Conservation (phyloP, 176 grass and related monocot species). For the Pontederia paniculata region DNA sequence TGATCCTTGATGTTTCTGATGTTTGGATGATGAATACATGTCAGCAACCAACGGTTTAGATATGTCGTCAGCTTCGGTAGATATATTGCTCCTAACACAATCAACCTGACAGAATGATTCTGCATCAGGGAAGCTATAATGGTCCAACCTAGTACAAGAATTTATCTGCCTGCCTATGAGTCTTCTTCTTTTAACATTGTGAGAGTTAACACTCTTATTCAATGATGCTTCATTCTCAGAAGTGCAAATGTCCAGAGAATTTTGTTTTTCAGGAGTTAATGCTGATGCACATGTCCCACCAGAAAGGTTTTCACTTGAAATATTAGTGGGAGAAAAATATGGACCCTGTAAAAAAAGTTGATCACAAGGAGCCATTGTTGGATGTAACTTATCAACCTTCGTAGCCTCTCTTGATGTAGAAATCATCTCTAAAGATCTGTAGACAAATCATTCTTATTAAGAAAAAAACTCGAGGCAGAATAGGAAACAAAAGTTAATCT, state of each 20-base stretch:
- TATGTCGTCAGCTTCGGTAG: conserved; percentile 20
- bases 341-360: conserved; percentile 19
- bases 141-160: conserved; percentile 22
- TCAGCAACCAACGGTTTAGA: conserved; percentile 10
- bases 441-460: conserved; percentile 16
- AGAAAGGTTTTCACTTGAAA: conserved; percentile 32
- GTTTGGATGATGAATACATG: conserved; percentile 6
- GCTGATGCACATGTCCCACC: conserved; percentile 25
- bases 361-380: conserved; percentile 3
- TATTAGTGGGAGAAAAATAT: conserved; percentile 20
- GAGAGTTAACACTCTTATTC: conserved; percentile 55
- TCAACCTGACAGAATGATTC: conserved; percentile 22
- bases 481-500: background rate
- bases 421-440: conserved; percentile 39
- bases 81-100: conserved; percentile 6
- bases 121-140: conserved; percentile 20
- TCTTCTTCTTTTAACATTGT: conserved; percentile 62
- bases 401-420: conserved; percentile 19
- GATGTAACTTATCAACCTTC: conserved; percentile 17
- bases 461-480: conserved; percentile 12
- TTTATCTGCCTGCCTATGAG: conserved; percentile 25
- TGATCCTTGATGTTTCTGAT: conserved; percentile 23
- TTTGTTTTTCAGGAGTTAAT: conserved; percentile 45
- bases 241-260: conserved; percentile 16
- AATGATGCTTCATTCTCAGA: conserved; percentile 42